These are phyloP conservation scores for Starmera dryadoides DNA, from an alignment of 805 yeast species.

Conservation along the genomic window DNA sequence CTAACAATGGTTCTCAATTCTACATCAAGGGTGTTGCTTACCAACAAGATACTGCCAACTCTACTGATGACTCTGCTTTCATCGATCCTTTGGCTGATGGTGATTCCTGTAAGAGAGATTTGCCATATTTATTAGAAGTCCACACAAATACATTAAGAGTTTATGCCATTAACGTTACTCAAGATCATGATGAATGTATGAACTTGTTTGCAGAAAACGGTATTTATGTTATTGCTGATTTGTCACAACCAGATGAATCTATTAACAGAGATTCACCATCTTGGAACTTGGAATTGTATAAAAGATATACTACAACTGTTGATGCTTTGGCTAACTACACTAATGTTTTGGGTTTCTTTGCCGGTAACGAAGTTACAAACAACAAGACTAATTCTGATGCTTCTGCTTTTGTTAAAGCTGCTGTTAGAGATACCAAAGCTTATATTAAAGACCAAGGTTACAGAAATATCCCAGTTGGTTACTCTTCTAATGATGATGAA, in stretches of 20 bases:
- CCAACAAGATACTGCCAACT: constrained; percentile 54
- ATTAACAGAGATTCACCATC: constrained; percentile 64
- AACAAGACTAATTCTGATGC: constrained; percentile 66
- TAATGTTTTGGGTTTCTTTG: constrained; percentile 82
- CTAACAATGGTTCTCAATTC: constrained; percentile 66
- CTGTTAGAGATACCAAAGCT: constrained; percentile 70
- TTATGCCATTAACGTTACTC: constrained; percentile 63
- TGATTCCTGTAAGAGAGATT: constrained; percentile 60
- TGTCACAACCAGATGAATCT: constrained; percentile 67
- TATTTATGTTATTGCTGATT: constrained; percentile 77
- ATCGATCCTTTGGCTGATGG: constrained; percentile 66
- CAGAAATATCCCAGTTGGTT: constrained; percentile 79
- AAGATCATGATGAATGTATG: constrained; percentile 69
- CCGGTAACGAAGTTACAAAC: constrained; percentile 87
- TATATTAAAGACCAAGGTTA: constrained; percentile 60
- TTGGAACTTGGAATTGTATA: constrained; percentile 61
- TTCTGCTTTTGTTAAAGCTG: constrained; percentile 85
- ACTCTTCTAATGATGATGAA: constrained; percentile 78
- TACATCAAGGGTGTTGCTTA: constrained; percentile 73
- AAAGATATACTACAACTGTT: constrained; percentile 69
- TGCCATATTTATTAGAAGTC: constrained; percentile 55
- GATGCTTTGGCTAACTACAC: constrained; percentile 65
- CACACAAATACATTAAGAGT: constrained; percentile 68
- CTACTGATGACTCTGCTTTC: constrained; percentile 24
- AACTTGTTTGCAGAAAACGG: constrained; percentile 64